A percentile compares a stretch with the other conserved stretches of the same genome.
These are phyloP conservation scores for Moesziomyces aphidis DNA, from an alignment of 1,284 basidiomycete genomes.

Conservation along the genomic window DNA sequence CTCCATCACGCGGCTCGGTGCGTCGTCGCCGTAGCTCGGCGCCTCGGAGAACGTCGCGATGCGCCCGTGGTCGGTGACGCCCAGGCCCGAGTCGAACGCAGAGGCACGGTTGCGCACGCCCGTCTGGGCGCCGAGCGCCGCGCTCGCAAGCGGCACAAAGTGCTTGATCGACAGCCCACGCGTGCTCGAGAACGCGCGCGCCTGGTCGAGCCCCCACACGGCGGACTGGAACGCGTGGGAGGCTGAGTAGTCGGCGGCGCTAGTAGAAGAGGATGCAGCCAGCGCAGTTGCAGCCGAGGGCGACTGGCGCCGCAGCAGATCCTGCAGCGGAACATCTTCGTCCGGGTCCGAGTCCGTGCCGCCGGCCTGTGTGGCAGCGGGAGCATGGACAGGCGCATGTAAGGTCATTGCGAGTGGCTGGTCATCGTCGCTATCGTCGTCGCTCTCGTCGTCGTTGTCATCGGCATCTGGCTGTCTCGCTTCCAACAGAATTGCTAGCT, in stretches of 20 bases:
- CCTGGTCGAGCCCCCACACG: conserved; percentile 3
- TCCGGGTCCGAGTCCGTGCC: conserved; percentile 29
- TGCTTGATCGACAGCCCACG: conserved; percentile 18
- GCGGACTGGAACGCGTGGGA: conserved; percentile 15
- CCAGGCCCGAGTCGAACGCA: conserved; percentile 26
- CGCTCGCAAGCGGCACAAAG: conserved; percentile 17
- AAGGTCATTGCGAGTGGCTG: conserved; percentile 2
- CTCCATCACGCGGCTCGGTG: conserved; percentile 17
- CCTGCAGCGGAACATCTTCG: conserved; percentile 32
- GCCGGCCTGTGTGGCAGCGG: conserved; percentile 1
- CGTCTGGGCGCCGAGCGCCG: conserved; percentile 1
- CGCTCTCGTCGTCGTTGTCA: conserved; percentile 2
- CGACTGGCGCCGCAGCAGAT: conserved; percentile 25
- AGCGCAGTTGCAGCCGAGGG: neutral
- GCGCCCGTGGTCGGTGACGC: conserved; percentile 23
- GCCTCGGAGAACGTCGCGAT: conserved; percentile 16
- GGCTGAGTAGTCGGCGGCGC: conserved; percentile 2
- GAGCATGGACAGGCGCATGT: neutral
- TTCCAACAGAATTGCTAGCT: conserved; percentile 16
- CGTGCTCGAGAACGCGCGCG: conserved; percentile 3
- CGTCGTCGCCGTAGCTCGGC: neutral
- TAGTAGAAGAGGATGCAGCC: neutral
- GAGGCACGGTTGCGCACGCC: conserved; percentile 14
- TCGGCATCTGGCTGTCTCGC: conserved; percentile 5
- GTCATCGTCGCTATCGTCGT: conserved; percentile 22